Evolutionary conservation across 2,329 filamentous ascomycete species (phyloP), one percentile per base, ranked within the genome.

Genomic region (Blastomyces percursus): DNA sequence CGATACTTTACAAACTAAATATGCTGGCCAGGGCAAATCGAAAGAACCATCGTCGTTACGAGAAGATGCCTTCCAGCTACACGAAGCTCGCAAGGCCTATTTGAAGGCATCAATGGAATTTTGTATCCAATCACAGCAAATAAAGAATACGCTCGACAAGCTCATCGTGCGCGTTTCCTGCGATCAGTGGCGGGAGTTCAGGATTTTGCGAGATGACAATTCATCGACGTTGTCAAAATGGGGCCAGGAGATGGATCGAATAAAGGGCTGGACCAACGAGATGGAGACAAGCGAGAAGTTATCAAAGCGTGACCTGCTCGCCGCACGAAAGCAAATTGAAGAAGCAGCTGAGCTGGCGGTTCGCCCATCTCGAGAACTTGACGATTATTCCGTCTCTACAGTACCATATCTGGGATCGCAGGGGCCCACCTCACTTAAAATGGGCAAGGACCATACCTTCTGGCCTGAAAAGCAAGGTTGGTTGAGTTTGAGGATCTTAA

Each of bases 21-120:
- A 96, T 71, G 83, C 91, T 5, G 81, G 84, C 2, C 91, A 96
- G 75, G 89, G 87, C 67, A 97, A 96, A 79, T 87, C 90, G 6
- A 99, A 97, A 76, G 94, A 99, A 75, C 85, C 93, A 0, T 96
- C 91, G 0, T 85, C 91, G 0, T 80, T 99, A 62, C 84, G 94
- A 64, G 94, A 99, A 74, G 94, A 99, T 75, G 94, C 94, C 0
- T 99, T 99, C 71, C 87, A 94, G 72, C 85, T 97, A 46, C 94
- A 96, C 72, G 94, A 97, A 78, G 89, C 90, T 30, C 85, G 93
- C 63, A 95, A 94, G 71, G 84, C 86, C 40, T 99, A 99, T 73
- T 80, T 97, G 52, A 93, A 91, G 72, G 89, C 92, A 1, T 92
- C 90, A 16, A 86, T 99, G 84, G 94, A 99, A 74, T 97, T 92